Base-by-base conservation (phyloP, 129 eudicot genomes). In the Sambucus nigra region DNA sequence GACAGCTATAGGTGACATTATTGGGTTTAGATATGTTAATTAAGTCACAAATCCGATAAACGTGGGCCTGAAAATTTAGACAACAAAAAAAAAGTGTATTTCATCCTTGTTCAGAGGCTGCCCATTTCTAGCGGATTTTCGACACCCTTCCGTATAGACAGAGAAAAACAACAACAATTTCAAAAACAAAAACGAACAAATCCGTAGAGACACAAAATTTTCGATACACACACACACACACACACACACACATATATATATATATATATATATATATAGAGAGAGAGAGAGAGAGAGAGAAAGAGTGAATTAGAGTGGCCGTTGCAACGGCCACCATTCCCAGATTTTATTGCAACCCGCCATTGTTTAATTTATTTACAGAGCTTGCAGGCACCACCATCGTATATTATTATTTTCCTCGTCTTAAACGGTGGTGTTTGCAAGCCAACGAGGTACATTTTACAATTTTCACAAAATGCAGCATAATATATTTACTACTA, bases 321-420 rank as follows among this genome's bases (percentile, higher is more conserved):
- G 24, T 27, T 19, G 5, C 23, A 51, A 61, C 25, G 64, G 61
- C 60, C 60, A 51, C 52, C 59, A 42, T 15, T 7, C 19, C 19
- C 14, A 16, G 2, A 42, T 1, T 42, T n/a, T n/a, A n/a, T n/a
- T n/a, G n/a, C n/a, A n/a, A 42, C 14, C 4, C 18, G 18, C 19
- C 48, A 2, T 13, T 16, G 6, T 13, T 42, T 42, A 6, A 13
- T 42, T 6, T 2, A 7, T 8, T 17, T 0, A 7, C 7, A 38
- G 6, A 25, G 49, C 64, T 66, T 57, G 75, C 72, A 47, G n/a
- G 24, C 69, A 68, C 75, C 67, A 67, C 66, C 62, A 40, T 62
- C 53, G 15, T 15, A 5, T 13, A 8, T 49, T 5, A 7, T 33
- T 4, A 49, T 13, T 35, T 14, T 17, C 19, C 19, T 51, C 8